Conservation (phyloP, 768 basidiomycete species). For the Xanthoconium stramineum region DNA sequence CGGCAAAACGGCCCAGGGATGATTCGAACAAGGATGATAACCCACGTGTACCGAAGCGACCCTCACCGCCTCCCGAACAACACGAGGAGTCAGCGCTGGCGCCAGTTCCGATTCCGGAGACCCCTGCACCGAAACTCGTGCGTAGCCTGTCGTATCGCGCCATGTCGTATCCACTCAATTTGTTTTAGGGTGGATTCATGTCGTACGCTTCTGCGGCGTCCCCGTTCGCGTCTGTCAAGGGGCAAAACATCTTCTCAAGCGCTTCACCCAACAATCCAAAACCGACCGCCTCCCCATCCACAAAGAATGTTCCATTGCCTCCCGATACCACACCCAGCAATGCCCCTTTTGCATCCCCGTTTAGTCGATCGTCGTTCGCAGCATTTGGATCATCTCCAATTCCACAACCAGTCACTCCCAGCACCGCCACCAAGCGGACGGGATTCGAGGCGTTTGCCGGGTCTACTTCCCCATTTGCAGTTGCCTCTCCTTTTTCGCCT, state of each 20-base stretch:
- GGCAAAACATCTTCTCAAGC: slow-evolving; percentile 49
- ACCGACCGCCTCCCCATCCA: slow-evolving; percentile 26
- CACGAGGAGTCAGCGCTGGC: slow-evolving; percentile 18
- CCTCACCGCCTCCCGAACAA: slow-evolving; percentile 67
- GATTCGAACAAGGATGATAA: slow-evolving; percentile 62
- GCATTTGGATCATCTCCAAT: slow-evolving; percentile 17
- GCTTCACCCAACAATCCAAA: slow-evolving; percentile 25
- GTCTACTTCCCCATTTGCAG: slow-evolving; percentile 48
- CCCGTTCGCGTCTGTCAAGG: slow-evolving; percentile 72
- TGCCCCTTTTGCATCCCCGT: slow-evolving; percentile 21
- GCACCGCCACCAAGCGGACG: slow-evolving; percentile 45
- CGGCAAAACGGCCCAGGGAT: slow-evolving; percentile 59
- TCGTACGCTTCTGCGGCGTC: slow-evolving; percentile 74
- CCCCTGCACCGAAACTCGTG: slow-evolving; percentile 47
- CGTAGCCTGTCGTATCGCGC: slow-evolving; percentile 21
- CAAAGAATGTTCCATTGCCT: slow-evolving; percentile 16
- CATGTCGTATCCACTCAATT: slow-evolving; percentile 10
- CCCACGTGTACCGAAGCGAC: slow-evolving; percentile 55
- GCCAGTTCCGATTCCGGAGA: slow-evolving; percentile 8
- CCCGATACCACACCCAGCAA: slow-evolving; percentile 21
- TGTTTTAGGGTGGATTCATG: slow-evolving; percentile 65
- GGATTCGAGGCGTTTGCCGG: slow-evolving; percentile 59
- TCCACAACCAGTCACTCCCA: slow-evolving; percentile 20
- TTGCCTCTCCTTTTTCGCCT: slow-evolving; percentile 31
- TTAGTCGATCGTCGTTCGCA: slow-evolving; percentile 22